phyloP scores from a whole-genome alignment of 1,139 yeast species.

The Candida freyschussii region DNA sequence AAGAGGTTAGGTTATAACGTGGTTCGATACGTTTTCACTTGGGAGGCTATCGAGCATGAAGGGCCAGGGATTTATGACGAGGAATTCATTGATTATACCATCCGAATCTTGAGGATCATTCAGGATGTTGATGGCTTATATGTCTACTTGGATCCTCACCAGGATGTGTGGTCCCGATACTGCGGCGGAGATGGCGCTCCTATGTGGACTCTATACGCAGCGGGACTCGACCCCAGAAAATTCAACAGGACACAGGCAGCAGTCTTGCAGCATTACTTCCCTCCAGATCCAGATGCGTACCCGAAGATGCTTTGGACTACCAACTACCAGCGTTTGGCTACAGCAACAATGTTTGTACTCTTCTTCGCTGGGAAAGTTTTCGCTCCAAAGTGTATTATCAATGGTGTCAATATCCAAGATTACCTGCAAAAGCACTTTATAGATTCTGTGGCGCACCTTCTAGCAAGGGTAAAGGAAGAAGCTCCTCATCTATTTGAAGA shows the following conservation, averaged over 20 bases:
- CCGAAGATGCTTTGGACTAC: conserved; percentile 95
- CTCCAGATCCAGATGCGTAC: conserved; percentile 37
- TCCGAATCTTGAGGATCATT: conserved; percentile 54
- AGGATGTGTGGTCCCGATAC: conserved; percentile 90
- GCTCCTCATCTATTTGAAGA: conserved; percentile 53
- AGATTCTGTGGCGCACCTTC: conserved; percentile 49
- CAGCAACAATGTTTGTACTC: conserved; percentile 78
- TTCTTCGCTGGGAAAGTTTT: conserved; percentile 73
- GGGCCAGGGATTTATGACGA: conserved; percentile 86
- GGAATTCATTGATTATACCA: conserved; percentile 67
- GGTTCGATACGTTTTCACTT: conserved; percentile 70
- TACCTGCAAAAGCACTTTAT: conserved; percentile 65
- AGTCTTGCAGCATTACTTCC: conserved; percentile 54
- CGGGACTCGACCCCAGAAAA: conserved; percentile 75
- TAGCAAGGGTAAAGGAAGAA: conserved; percentile 41
- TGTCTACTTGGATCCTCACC: conserved; percentile 85
- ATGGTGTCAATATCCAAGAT: conserved; percentile 73
- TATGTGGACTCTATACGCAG: conserved; percentile 92
- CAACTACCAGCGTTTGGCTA: conserved; percentile 72
- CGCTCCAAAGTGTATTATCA: conserved; percentile 66
- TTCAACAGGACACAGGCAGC: conserved; percentile 72
- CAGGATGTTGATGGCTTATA: conserved; percentile 67
- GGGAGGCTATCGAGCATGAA: conserved; percentile 90
- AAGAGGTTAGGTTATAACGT: conserved; percentile 81
- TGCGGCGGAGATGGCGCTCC: conserved; percentile 98